A percentile compares a stretch with the other conserved stretches of the same genome.
Evolutionary conservation across 768 basidiomycete species (phyloP).

Genomic region (Clitopilus hobsonii): DNA sequence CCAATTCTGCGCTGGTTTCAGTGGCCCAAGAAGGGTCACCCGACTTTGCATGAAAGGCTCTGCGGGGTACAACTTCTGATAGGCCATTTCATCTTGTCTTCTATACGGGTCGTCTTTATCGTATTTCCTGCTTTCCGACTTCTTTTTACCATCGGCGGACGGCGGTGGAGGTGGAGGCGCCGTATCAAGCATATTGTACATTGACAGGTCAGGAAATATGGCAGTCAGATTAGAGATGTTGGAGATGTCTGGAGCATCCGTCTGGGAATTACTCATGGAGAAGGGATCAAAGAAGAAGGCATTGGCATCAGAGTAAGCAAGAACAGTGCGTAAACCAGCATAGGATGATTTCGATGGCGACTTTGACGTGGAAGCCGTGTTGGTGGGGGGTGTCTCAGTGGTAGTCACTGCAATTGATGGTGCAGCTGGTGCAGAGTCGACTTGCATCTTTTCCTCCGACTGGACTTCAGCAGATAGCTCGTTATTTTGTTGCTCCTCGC

Average conservation of each 20-base stretch:
- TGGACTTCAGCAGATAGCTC: background rate
- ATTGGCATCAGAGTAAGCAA: background rate
- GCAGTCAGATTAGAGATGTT: constrained; percentile 48
- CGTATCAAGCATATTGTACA: constrained; percentile 51
- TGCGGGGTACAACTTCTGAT: constrained; percentile 70
- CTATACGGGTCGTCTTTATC: constrained; percentile 69
- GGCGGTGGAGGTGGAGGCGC: constrained; percentile 24
- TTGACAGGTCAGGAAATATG: constrained; percentile 83
- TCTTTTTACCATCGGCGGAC: constrained; percentile 38
- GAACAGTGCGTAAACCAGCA: background rate
- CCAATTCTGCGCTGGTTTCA: constrained; percentile 78
- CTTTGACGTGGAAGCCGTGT: background rate
- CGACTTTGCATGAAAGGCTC: constrained; percentile 76
- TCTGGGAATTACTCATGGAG: constrained; percentile 9
- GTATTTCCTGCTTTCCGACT: constrained; percentile 50
- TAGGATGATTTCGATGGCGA: background rate
- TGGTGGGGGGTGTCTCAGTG: background rate
- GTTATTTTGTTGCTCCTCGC: background rate
- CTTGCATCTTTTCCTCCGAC: background rate
- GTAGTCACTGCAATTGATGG: background rate
- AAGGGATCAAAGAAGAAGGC: background rate
- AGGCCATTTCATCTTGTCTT: constrained; percentile 75
- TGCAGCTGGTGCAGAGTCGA: background rate
- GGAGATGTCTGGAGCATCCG: constrained; percentile 11
- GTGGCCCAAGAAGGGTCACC: constrained; percentile 78